Percentiles rank a stretch among this genome's conserved stretches.
Evolutionary conservation across 2,329 filamentous ascomycete species (phyloP).

Genomic region (Elsinoe arachidis): DNA sequence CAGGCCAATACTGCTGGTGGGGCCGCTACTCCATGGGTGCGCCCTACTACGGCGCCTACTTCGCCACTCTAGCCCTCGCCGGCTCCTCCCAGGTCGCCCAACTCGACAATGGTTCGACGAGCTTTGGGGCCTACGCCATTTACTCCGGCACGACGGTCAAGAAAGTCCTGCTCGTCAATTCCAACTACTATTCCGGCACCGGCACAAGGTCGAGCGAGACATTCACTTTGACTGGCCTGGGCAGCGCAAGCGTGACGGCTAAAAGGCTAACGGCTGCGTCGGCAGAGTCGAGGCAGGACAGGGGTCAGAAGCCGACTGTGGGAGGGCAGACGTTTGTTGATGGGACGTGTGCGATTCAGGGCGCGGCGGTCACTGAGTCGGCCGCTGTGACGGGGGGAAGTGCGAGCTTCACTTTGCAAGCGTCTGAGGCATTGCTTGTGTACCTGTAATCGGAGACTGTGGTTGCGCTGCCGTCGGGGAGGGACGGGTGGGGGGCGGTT

Average conservation of each 20-base stretch:
- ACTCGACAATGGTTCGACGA: slow-evolving; percentile 35
- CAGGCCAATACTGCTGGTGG: slow-evolving; percentile 10
- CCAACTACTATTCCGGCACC: slow-evolving; percentile 13
- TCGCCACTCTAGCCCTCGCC: slow-evolving; percentile 39
- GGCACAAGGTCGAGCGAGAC: slow-evolving; percentile 9
- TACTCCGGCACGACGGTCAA: slow-evolving; percentile 25
- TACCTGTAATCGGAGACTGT: background rate
- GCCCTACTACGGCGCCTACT: slow-evolving; percentile 45
- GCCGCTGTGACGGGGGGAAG: background rate
- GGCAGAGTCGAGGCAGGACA: slow-evolving; percentile 10
- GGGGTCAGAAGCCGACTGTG: slow-evolving; percentile 4
- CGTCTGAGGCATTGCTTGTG: slow-evolving; percentile 12
- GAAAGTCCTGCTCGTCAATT: slow-evolving; percentile 16
- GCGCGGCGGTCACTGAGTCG: background rate
- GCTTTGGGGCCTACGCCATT: slow-evolving; percentile 41
- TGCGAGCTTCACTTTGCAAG: background rate
- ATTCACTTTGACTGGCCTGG: slow-evolving; percentile 9
- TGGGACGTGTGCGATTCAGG: slow-evolving; percentile 8
- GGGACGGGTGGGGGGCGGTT: background rate
- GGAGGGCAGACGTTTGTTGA: slow-evolving; percentile 11
- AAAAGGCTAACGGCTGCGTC: slow-evolving; percentile 10
- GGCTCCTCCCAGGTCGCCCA: slow-evolving; percentile 37
- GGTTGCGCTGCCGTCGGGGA: background rate
- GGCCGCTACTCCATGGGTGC: slow-evolving; percentile 5
- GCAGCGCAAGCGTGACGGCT: slow-evolving; percentile 8